Base-by-base conservation (phyloP, 2,329 filamentous ascomycete genomes). In the Ophiognomonia clavigignenti-juglandacearum region DNA sequence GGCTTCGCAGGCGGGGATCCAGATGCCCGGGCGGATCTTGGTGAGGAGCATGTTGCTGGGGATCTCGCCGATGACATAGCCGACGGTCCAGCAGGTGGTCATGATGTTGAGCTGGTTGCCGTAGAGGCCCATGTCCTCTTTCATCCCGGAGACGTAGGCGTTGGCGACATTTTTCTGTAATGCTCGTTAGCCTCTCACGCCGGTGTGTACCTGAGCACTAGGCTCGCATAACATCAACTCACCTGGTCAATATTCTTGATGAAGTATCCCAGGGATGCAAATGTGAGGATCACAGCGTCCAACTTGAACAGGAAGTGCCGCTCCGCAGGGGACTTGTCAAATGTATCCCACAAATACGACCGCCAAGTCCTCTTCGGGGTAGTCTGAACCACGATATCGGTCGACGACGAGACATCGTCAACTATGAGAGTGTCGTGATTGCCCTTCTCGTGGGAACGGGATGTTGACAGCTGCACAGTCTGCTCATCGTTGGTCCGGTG, bases 331-430 rank as follows among this genome's bases (percentile, higher is more conserved):
- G 59, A 59, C 57, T 63, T 63, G 53, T 63, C 61, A 19, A 74
- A 62, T 0, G 70, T 72, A 49, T 75, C 72, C 72, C 72, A 75
- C n/a, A 75, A 9, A 38, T 72, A 71, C 0, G 70, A 73, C 20
- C 63, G 64, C 72, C 72, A 75, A 20, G 66, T 72, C 27, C 51
- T 50, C 39, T 66, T 65, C 0, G 66, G 67, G 6, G 56, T 57
- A 26, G 62, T 50, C 20, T 59, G 55, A 14, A 59, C 39, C 8
- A 11, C 26, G 9, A 47, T 24, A 14, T 29, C 27, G 9, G 29
- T 27, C 7, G 38, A 40, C 8, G 36, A 39, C 18, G 19, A 18
- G 4, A 29, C 10, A 40, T 40, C 43, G 8, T 40, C 43, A 14
- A 37, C 35, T 22, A n/a, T 37, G 16, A 27, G 38, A 13, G 22